Evolutionary conservation across 208 protist species (phyloP), one percentile per base, ranked within the genome.

Genomic region (Wallacemonas sp.): DNA sequence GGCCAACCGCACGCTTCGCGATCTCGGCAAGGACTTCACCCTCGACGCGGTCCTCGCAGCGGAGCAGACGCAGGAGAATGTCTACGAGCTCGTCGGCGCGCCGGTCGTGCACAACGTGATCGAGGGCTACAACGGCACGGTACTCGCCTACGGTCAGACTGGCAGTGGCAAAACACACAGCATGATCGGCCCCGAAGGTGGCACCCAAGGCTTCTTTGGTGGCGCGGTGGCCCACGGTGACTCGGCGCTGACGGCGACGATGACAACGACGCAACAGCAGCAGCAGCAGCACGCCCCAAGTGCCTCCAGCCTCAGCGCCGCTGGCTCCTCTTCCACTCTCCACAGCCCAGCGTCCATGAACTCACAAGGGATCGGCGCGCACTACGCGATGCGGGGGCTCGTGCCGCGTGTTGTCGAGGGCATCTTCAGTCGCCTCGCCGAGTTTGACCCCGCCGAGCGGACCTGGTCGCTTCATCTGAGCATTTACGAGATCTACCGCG

Each of bases 401-500:
- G 68, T 91, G 12, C 77, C 83, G 4, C 81, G 85, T 23, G 65
- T 84, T 19, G 46, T 88, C 32, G 64, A 78, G 39, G 76, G 74
- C 27, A 68, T 91, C 38, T 76, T 90, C 52, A 30, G 47, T 8
- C 23, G 48, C n/a, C 65, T 89, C 34, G 24, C 49, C 27, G 12
- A 24, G n/a, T 44, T 73, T 23, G 41, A 78, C 55, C 36, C 52
- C 3, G 24, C 57, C 1, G 79, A 89, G 69, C 41, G 66, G n/a
- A 70, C 65, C 21, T 84, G 71, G 76, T 62, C 27, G 8, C 43
- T 89, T 2, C 39, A 23, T 6, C 30, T 74, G 0, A 69, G 76
- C 27, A 68, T 80, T 54, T 74, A 86, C 52, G 86, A 92, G 63
- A 89, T 92, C 38, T 92, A 92, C 74, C 76, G 66, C 32, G 81